Base-by-base conservation (phyloP, 2,329 filamentous ascomycete species). In the Endocalyx cinctus region DNA sequence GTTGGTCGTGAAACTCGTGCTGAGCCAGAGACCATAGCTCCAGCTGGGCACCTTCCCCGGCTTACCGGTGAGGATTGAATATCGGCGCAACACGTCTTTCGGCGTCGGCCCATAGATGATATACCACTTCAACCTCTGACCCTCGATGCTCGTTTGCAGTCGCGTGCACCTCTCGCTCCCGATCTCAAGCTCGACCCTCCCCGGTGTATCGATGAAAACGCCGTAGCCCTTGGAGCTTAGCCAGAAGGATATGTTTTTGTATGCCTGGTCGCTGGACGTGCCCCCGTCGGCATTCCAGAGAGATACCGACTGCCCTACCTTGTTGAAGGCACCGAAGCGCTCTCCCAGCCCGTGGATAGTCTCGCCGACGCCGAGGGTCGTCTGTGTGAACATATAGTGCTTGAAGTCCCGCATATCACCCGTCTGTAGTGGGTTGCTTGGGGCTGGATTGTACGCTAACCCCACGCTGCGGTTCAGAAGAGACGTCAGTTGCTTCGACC, bases 21-120 rank as follows among this genome's bases (percentile, higher is more conserved):
- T 86, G 14, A 88, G 67, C 83, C 83, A 87, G 7, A 87, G 67
- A 2, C 83, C 83, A 42, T 79, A 87, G 42, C 79, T 85, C 84
- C 84, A 88, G 17, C 73, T 71, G 1, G 84, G 84, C 2, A 85
- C 73, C 35, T 70, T 70, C 22, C 69, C 72, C 0, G 84, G 73
- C 29, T 70, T 70, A 2, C 84, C 84, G 0, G 82, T 87, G 22
- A 88, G 64, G 15, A 71, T 62, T 0, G 80, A 75, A 54, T 87
- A 88, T 42, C 74, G 72, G 23, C 69, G 67, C 12, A 88, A 61
- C 2, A 88, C 75, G 29, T 87, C 82, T 57, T 85, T 86, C 0
- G 83, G 83, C 0, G 74, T 77, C 1, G 75, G 73, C 0, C 84
- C 84, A 46, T 84, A 77, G 37, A 88, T 83, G 40, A 87, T 65